Base-by-base conservation (phyloP, 2,329 filamentous ascomycete species). In the Knufia fluminis region DNA sequence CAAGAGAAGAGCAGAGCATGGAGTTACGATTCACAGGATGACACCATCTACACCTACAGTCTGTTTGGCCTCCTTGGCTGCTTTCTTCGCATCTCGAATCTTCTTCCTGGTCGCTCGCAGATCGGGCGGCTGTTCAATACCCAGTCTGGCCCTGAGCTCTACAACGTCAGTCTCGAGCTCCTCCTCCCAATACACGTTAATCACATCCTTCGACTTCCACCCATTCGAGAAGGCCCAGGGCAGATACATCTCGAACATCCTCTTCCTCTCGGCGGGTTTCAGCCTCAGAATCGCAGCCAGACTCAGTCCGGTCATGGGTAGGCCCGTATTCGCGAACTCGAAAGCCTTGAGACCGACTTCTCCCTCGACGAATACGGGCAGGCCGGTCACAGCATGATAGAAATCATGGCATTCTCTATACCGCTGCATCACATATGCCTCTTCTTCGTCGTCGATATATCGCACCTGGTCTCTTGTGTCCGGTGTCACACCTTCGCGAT, bases 181-280 rank as follows among this genome's bases (percentile, higher is more conserved):
- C 72, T 97, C 88, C 69, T 98, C 92, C 92, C 92, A 98, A 64
- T 95, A 98, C 1, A 98, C 83, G 66, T 96, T 96, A 57, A 98
- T 90, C 28, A 97, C 73, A 62, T 94, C 86, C 60, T 85, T 80
- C 42, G 81, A 77, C 49, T 77, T 71, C 56, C 88, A 66, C 12
- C 92, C 92, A 65, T 94, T 97, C 48, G 79, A 72, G 39, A 96
- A 68, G 31, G 92, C 92, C 92, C 92, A 98, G 1, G 92, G 92
- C 46, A 91, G 71, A 67, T 96, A 94, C 1, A 80, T 81, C 3
- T 70, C 67, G 48, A 71, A 84, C 62, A 97, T 92, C 50, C 83
- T 69, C 60, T 74, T 68, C 64, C 79, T 71, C 60, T 85, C 81
- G 12, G 71, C 73, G 24, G 73, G 72, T 64, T 85, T 86, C 62